These are phyloP conservation scores for Umbelopsis ramanniana DNA, from an alignment of 192 early-diverging fungal species.

Conservation along the genomic window DNA sequence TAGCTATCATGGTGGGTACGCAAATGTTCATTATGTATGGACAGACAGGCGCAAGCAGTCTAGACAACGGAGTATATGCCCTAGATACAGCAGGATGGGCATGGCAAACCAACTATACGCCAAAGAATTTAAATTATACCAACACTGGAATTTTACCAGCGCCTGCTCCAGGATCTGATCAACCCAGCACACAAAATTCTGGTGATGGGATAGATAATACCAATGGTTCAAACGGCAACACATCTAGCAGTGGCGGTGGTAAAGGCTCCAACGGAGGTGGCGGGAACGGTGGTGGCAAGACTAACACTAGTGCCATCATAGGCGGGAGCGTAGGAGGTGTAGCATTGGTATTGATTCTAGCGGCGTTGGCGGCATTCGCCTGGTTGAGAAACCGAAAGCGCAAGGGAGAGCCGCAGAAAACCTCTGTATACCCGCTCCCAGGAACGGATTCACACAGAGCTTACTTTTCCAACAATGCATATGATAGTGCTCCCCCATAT, in stretches of 20 bases:
- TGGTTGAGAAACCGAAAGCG: not conserved
- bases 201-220: not conserved
- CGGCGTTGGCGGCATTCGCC: not conserved
- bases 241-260: slow-evolving; percentile 10
- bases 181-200: slow-evolving; percentile 1
- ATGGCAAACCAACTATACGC: slow-evolving; percentile 8
- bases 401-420: not conserved
- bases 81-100: not conserved
- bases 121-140: not conserved
- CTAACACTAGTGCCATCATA: slow-evolving; percentile 5
- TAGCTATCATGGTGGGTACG: slow-evolving; percentile 21
- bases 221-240: not conserved
- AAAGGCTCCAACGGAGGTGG: not conserved
- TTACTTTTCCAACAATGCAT: not conserved
- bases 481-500: slow-evolving; percentile 5
- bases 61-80: slow-evolving; percentile 25
- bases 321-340: slow-evolving; percentile 17
- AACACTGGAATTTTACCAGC: not conserved
- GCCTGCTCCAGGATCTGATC: not conserved
- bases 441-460: not conserved
- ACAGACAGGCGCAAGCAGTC: slow-evolving; percentile 17
- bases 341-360: slow-evolving; percentile 1
- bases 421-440: not conserved
- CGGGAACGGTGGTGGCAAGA: not conserved
- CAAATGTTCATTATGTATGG: slow-evolving; percentile 24